Evolutionary conservation across 1,284 basidiomycete genomes (phyloP).

Genomic region (Irpex rosettiformis): DNA sequence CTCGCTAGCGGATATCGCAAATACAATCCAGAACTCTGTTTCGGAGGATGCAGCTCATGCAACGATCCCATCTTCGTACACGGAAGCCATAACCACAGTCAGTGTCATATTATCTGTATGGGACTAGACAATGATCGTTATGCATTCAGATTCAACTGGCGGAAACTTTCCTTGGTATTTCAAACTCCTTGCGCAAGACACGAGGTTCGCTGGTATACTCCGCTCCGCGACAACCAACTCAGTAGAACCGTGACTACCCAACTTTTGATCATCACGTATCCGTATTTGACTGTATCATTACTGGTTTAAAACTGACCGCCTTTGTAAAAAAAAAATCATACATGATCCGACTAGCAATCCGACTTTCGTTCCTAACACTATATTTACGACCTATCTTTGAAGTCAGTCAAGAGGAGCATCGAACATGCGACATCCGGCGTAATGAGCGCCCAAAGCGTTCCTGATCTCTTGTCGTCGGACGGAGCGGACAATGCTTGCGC

Average conservation of each 20-base stretch:
- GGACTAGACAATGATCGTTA: not conserved
- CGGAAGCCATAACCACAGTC: slow-evolving; percentile 52
- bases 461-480: slow-evolving; percentile 39
- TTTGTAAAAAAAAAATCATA: no score
- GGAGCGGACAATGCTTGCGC: slow-evolving; percentile 46
- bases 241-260: no score
- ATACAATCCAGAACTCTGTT: slow-evolving; percentile 43
- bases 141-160: slow-evolving; percentile 46
- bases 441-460: slow-evolving; percentile 42
- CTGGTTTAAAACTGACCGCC: no score
- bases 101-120: slow-evolving; percentile 16
- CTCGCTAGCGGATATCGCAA: slow-evolving; percentile 52
- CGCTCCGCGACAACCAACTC: slow-evolving; percentile 10
- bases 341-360: no score
- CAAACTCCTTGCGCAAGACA: slow-evolving; percentile 55
- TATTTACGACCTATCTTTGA: no score
- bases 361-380: no score
- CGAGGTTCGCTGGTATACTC: slow-evolving; percentile 41
- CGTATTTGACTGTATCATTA: no score
- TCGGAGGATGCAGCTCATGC: slow-evolving; percentile 42
- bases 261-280: no score
- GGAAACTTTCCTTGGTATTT: slow-evolving; percentile 60
- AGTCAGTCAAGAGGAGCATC: not conserved
- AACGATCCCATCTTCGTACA: slow-evolving; percentile 45
- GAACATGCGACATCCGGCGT: slow-evolving; percentile 34